Base-by-base conservation (phyloP, 768 basidiomycete species). In the Rhodocollybia butyracea region DNA sequence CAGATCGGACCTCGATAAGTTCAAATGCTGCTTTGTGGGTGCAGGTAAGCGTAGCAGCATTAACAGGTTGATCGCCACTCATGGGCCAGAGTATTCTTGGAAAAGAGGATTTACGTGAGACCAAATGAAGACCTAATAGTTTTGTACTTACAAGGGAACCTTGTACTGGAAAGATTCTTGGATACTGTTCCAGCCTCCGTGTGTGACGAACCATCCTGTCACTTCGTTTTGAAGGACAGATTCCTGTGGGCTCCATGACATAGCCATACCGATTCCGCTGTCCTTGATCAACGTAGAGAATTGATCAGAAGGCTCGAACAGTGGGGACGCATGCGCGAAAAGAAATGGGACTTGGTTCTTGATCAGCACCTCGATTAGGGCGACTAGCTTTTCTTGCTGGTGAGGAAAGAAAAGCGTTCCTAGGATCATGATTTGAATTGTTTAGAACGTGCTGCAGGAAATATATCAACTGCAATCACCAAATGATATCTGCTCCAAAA, bases 181-280 rank as follows among this genome's bases (percentile, higher is more conserved):
- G 11, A 41, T 24, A 19, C 52, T 54, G 30, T 54, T 54, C 52
- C 52, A 54, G 19, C 52, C 52, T 34, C 52, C 52, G 19, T 54
- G 52, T 5, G 52, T 42, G 30, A 54, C 26, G 42, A 54, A 54
- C 52, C 52, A 54, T 2, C 52, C 52, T 5, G 52, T 54, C 3
- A 41, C 52, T 8, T 38, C 24, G 26, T 54, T 40, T 21, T 22
- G 17, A 15, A 54, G 30, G 27, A 54, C 22, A 5, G 21, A 2
- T 34, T 54, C 38, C n/a, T 54, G 52, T 0, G 52, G 52, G 21
- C 38, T 19, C 40, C 42, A 54, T 21, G 12, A 13, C 26, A 45
- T 27, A 12, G 38, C 40, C n/a, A 54, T 0, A 15, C 52, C 52
- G 15, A 54, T 29, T 26, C 40, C 40, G 19, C 52, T 54, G 10